Evolutionary conservation across 106 monocot genomes (phyloP), one percentile per base, ranked within the genome.

Genomic region (Dendrobium chrysotoxum): DNA sequence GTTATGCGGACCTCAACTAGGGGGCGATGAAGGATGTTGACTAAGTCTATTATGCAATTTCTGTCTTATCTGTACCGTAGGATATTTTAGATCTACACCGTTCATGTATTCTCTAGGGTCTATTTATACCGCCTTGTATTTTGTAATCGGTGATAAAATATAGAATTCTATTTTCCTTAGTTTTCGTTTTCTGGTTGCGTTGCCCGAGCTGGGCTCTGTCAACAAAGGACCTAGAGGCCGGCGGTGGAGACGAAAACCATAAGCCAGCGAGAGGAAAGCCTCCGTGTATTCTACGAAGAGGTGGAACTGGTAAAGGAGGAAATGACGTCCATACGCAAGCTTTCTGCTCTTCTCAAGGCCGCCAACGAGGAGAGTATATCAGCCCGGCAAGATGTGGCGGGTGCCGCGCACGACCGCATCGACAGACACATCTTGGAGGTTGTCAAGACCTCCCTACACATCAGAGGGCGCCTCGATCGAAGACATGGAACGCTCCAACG

Each of bases 401-500:
- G 80, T 25, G 68, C 82, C 83, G 50, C 84, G 81, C 88, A 88
- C 40, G 71, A 54, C 73, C 88, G 85, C 42, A 86, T 91, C 76
- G 82, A 87, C 82, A 54, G 79, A 78, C 85, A 85, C 88, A 85
- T 91, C 80, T 35, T 76, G 82, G 64, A 23, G 31, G 83, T 86
- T 12, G 88, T 92, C 80, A 87, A 86, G 58, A 84, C 80, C 76
- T 90, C 93, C 67, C 81, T 80, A 53, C 65, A 70, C 41, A 85
- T 91, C 75, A 82, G 85, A 46, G 40, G 40, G 74, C 78, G 79
- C 3, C 88, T 93, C 53, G 90, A 93, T 93, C 53, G 90, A 93
- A 83, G 86, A 83, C 41, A 86, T 93, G 79, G 93, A 93, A 80
- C 80, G 86, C 28, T 79, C 88, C 77, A 93, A 90, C 79, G 88